Evolutionary conservation across 2,329 filamentous ascomycete genomes (phyloP).

Genomic region (Penicillium fuscoglaucum): DNA sequence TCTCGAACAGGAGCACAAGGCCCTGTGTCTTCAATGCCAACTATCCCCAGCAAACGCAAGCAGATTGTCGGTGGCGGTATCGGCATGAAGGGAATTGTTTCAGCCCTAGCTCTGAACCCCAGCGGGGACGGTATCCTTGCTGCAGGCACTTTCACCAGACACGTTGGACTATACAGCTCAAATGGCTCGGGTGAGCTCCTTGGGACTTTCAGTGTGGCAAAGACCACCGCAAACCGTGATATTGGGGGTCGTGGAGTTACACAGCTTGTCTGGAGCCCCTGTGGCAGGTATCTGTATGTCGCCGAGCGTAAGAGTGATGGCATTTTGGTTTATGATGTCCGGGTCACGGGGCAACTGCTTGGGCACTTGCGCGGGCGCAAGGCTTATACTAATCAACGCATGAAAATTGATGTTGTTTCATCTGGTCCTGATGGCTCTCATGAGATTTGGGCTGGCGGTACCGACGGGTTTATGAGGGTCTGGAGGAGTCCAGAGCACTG

Average conservation of each 20-base stretch:
- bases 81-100: conserved; percentile 58
- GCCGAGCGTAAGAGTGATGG: conserved; percentile 58
- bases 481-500: conserved; percentile 50
- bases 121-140: conserved; percentile 52
- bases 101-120: conserved; percentile 50
- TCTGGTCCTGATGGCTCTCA: conserved; percentile 39
- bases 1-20: conserved; percentile 46
- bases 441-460: conserved; percentile 61
- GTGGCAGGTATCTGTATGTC: conserved; percentile 59
- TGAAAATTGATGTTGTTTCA: conserved; percentile 55
- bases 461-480: conserved; percentile 55
- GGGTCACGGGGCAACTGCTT: conserved; percentile 54
- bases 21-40: conserved; percentile 48
- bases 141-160: conserved; percentile 58
- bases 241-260: conserved; percentile 56
- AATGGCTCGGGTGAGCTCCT: conserved; percentile 52
- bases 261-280: conserved; percentile 58
- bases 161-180: conserved; percentile 57
- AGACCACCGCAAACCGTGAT: conserved; percentile 38
- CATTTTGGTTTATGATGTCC: conserved; percentile 60
- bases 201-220: conserved; percentile 52
- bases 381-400: conserved; percentile 54
- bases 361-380: conserved; percentile 51
- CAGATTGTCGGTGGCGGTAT: conserved; percentile 49
- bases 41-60: conserved; percentile 52